Conservation (phyloP, 805 yeast species). For the Nakazawaea populi region DNA sequence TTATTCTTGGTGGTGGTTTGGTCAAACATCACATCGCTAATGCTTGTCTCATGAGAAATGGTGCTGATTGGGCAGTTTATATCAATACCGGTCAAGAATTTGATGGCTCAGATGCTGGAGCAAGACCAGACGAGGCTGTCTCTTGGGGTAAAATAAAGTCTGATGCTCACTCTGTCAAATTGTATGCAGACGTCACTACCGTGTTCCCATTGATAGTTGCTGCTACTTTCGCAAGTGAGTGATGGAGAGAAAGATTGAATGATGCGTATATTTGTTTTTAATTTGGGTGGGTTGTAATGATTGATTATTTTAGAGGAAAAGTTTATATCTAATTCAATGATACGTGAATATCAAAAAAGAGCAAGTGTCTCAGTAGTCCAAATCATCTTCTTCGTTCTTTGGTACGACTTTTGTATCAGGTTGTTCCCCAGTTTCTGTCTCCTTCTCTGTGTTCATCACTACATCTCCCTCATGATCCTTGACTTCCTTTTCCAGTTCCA, state of each 20-base stretch:
- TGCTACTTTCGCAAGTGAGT: constrained; percentile 83
- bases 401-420: neutral
- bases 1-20: constrained; percentile 93
- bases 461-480: constrained; percentile 4
- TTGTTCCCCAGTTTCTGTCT: neutral
- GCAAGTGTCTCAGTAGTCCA: neutral
- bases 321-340: neutral
- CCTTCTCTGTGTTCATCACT: neutral
- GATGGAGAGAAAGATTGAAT: constrained; percentile 4
- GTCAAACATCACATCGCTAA: constrained; percentile 96
- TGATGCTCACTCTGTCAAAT: constrained; percentile 86
- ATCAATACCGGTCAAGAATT: constrained; percentile 98
- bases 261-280: no score
- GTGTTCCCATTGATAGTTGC: constrained; percentile 97
- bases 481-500: neutral
- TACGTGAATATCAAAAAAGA: no score
- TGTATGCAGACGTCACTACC: constrained; percentile 90
- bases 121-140: constrained; percentile 97
- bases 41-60: constrained; percentile 98
- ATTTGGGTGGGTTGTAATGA: no score
- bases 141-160: constrained; percentile 99
- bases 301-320: neutral
- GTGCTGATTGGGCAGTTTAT: constrained; percentile 96
- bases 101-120: constrained; percentile 99
- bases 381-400: constrained; percentile 4